Percentiles rank a stretch among this genome's conserved stretches.
Evolutionary conservation across 306 rosid genomes (phyloP).

Genomic region (Quercus ilex): DNA sequence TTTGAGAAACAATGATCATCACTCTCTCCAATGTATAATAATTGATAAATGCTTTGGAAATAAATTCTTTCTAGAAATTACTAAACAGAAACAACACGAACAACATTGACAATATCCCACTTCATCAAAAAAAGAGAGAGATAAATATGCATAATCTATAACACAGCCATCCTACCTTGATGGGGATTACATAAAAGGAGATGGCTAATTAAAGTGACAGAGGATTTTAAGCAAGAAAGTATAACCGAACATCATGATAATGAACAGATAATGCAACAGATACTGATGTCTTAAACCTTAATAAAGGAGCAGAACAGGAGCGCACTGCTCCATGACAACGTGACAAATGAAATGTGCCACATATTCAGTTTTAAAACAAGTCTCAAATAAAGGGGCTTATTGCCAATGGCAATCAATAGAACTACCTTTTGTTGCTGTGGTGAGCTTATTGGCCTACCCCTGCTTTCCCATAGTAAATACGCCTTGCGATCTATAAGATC

Average conservation of each 20-base stretch:
- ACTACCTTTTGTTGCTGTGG: conserved; percentile 30
- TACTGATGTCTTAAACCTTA: not conserved
- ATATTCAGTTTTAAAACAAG: not conserved
- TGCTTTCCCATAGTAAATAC: conserved; percentile 20
- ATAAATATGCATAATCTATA: not conserved
- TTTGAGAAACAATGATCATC: not conserved
- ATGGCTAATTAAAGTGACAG: not conserved
- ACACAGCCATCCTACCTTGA: not conserved
- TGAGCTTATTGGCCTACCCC: conserved; percentile 24
- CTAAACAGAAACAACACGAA: not conserved
- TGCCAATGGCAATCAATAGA: not conserved
- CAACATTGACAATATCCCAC: not conserved
- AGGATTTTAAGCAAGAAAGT: not conserved
- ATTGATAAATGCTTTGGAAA: not conserved
- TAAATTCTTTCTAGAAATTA: not conserved
- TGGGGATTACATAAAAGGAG: not conserved
- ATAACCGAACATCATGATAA: not conserved
- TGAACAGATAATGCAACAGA: not conserved
- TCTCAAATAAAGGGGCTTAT: not conserved
- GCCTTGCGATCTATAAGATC: conserved; percentile 20
- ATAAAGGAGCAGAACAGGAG: not conserved
- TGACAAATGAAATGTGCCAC: not conserved
- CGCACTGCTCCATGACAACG: not conserved
- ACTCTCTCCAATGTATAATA: not conserved
- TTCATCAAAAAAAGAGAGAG: not conserved